phyloP scores from a whole-genome alignment of 805 yeast species.

The Lachancea fermentati region DNA sequence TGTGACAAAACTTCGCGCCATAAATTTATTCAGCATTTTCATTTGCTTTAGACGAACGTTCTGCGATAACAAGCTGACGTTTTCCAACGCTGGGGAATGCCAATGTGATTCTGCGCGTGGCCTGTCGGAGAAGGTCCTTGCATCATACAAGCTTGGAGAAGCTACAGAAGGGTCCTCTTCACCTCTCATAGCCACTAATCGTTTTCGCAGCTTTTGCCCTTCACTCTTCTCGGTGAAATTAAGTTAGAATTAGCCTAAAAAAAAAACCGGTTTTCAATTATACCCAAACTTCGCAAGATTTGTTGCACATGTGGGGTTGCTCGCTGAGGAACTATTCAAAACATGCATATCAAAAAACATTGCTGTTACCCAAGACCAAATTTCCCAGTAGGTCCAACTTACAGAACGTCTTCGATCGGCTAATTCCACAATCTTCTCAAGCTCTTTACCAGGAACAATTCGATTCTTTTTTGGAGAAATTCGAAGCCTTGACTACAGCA shows the following conservation, averaged over 20 bases:
- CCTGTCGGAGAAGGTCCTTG: no score
- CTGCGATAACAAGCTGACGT: neutral
- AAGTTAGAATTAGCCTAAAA: no score
- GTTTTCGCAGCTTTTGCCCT: no score
- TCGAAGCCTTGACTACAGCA: slow-evolving; percentile 12
- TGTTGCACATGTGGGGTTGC: neutral
- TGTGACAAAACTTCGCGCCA: slow-evolving; percentile 16
- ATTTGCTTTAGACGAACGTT: neutral
- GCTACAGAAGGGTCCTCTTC: no score
- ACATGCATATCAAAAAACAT: slow-evolving; percentile 44
- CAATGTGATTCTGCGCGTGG: no score
- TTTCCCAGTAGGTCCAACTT: slow-evolving; percentile 59
- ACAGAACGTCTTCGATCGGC: slow-evolving; percentile 37
- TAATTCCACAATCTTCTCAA: slow-evolving; percentile 49
- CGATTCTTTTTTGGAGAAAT: slow-evolving; percentile 16
- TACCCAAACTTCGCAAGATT: neutral
- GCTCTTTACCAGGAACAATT: slow-evolving; percentile 64
- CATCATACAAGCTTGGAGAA: no score
- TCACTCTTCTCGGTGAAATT: no score
- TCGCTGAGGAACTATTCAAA: slow-evolving; percentile 7
- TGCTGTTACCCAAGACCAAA: slow-evolving; percentile 60
- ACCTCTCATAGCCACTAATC: no score
- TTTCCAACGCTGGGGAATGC: neutral
- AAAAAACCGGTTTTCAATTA: neutral
- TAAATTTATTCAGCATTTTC: slow-evolving; percentile 12